Base-by-base conservation (phyloP, 2,329 filamentous ascomycete species). In the Dendrostoma leiphaemia region DNA sequence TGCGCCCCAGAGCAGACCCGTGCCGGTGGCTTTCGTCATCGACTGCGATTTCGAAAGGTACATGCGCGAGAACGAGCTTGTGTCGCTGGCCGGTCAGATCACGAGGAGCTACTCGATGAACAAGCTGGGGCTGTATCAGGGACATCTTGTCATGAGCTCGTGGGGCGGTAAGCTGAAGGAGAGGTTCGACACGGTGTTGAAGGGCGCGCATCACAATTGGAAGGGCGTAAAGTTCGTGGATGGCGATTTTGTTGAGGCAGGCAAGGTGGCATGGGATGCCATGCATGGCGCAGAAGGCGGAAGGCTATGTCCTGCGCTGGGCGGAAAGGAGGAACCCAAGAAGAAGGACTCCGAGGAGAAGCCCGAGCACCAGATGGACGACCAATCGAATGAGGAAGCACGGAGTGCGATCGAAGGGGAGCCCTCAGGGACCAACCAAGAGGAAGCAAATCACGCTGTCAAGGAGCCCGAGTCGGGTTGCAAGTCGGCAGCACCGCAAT, bases 71-170 rank as follows among this genome's bases (percentile, higher is more conserved):
- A 88, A 89, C 62, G 94, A 99, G 72, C 77, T 89, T 28, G 85
- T 92, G 52, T 96, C 91, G 4, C 79, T 99, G 12, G 83, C 84
- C 1, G 83, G 85, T 54, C 94, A 99, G 70, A 79, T 99, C 58
- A 96, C 91, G 8, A 79, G 94, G 53, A 88, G 83, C 54, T 99
- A 99, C 71, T 91, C 91, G 19, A 91, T 96, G 65, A 97, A 97
- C 71, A 83, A 82, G 56, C 83, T 81, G 53, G 79, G 87, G 0
- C 72, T 68, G 7, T 92, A 83, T 67, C 82, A 86, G 48, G 77
- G 85, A 7, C 88, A 95, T 70, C 68, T 97, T 43, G 85, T 83
- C 52, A 71, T 97, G 54, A 90, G 87, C 61, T 90, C 87, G 1
- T 97, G 91, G 75, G 81, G 85, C 29, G 89, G 90, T 10, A 78